Evolutionary conservation across 371 early-diverging fungal genomes (phyloP).

Genomic region (Rhizomucor miehei): DNA sequence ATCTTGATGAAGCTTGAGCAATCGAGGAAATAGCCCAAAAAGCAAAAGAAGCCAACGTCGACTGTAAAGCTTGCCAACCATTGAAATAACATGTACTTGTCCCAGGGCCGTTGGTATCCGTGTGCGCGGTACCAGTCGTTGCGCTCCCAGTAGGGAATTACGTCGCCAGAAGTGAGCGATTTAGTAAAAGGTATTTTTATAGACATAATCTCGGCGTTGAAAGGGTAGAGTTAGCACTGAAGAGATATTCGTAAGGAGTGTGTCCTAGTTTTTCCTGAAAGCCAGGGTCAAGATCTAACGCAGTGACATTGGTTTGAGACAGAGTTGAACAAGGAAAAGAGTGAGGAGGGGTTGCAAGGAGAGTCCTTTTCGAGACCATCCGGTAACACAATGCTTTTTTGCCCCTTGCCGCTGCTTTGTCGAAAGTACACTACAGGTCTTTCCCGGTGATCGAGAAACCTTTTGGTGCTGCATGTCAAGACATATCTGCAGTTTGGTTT

Average conservation of each 20-base stretch:
- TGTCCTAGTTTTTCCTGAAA: neutral
- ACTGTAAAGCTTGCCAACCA: conserved; percentile 45
- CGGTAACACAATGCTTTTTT: too few relatives aligned
- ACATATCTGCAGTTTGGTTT: too few relatives aligned
- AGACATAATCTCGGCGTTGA: neutral
- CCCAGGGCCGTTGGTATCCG: conserved; percentile 61
- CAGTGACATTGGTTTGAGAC: neutral
- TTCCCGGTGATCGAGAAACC: too few relatives aligned
- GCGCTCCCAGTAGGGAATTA: conserved; percentile 26
- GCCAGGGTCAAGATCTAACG: neutral
- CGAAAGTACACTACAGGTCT: too few relatives aligned
- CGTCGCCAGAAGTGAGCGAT: neutral
- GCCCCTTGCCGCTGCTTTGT: too few relatives aligned
- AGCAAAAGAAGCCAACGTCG: conserved; percentile 41
- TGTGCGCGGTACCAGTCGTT: conserved; percentile 62
- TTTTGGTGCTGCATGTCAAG: too few relatives aligned
- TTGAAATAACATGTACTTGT: conserved; percentile 52
- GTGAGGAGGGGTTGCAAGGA: neutral
- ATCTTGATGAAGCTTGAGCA: neutral
- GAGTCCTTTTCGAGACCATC: too few relatives aligned
- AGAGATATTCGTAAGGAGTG: conserved; percentile 1
- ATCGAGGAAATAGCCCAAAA: conserved; percentile 31
- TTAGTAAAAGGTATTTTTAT: conserved; percentile 10
- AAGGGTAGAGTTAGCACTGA: neutral
- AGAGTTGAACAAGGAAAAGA: conserved; percentile 1